Evolutionary conservation across 2,329 filamentous ascomycete species (phyloP).

Genomic region (Pezicula radicicola): DNA sequence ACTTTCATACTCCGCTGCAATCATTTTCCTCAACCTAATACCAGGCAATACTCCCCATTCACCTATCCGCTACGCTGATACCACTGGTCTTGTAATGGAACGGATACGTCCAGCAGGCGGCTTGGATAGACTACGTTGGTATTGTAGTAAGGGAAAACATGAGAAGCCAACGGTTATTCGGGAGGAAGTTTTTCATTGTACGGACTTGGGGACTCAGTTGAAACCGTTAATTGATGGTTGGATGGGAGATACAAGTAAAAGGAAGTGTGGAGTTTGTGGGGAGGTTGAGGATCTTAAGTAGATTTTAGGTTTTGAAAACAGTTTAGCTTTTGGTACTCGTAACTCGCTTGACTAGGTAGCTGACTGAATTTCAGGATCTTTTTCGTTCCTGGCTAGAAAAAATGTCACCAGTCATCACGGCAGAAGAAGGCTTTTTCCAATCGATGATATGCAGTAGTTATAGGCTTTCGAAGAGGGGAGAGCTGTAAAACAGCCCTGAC

Average conservation of each 20-base stretch:
- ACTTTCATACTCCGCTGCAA: too few relatives aligned
- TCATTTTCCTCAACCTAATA: too few relatives aligned
- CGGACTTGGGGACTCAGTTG: slow-evolving; percentile 85
- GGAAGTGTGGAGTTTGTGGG: slow-evolving; percentile 74
- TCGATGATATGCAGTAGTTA: too few relatives aligned
- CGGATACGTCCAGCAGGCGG: slow-evolving; percentile 67
- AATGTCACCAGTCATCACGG: too few relatives aligned
- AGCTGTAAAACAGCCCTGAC: too few relatives aligned
- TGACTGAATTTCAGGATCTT: too few relatives aligned
- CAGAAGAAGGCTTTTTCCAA: too few relatives aligned
- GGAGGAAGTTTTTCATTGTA: slow-evolving; percentile 81
- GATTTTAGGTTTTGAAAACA: neutral
- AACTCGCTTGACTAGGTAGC: too few relatives aligned
- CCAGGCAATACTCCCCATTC: slow-evolving; percentile 83
- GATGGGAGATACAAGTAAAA: slow-evolving; percentile 59
- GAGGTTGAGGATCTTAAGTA: slow-evolving; percentile 53
- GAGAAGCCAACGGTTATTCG: slow-evolving; percentile 57
- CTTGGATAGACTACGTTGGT: slow-evolving; percentile 82
- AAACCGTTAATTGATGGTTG: slow-evolving; percentile 83
- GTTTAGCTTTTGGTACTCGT: too few relatives aligned
- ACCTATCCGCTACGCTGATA: slow-evolving; percentile 84
- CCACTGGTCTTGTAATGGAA: slow-evolving; percentile 86
- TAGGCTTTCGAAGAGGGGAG: too few relatives aligned
- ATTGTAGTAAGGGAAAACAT: slow-evolving; percentile 51
- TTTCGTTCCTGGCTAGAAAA: too few relatives aligned